A percentile compares a stretch with the other conserved stretches of the same genome.
phyloP scores from a whole-genome alignment of 805 yeast genomes.

The Barnettozyma sucrosica region DNA sequence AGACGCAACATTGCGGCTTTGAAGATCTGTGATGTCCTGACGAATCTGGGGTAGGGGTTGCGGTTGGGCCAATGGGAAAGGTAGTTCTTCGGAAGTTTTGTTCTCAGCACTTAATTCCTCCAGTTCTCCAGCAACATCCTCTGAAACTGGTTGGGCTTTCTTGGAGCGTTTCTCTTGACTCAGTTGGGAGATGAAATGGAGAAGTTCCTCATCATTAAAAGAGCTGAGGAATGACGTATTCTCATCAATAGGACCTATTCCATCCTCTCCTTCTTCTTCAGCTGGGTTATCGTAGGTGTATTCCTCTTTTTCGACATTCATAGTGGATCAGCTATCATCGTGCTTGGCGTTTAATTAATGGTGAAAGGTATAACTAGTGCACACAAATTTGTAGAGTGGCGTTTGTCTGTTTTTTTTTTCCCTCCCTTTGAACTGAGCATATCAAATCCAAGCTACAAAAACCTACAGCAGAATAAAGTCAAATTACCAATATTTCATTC shows the following conservation, averaged over 20 bases:
- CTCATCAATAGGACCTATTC: conserved; percentile 1
- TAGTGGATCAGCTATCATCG: background rate
- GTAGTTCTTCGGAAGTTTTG: background rate
- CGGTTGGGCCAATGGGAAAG: conserved; percentile 8
- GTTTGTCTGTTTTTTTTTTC: background rate
- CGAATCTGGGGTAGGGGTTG: background rate
- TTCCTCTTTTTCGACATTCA: background rate
- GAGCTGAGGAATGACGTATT: conserved; percentile 25
- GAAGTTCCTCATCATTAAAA: conserved; percentile 34
- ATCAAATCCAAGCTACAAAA: too few relatives aligned
- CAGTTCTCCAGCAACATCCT: background rate
- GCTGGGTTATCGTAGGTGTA: background rate
- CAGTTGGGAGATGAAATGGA: conserved; percentile 30
- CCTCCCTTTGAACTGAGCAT: too few relatives aligned
- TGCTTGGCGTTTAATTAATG: background rate
- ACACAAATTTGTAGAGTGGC: background rate
- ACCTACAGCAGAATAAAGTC: background rate
- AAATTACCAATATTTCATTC: background rate
- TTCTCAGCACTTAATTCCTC: background rate
- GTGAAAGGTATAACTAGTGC: too few relatives aligned
- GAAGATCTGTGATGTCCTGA: conserved; percentile 3
- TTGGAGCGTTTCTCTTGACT: conserved; percentile 20
- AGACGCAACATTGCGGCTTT: background rate
- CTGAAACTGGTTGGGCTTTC: background rate
- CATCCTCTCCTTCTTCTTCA: background rate